A percentile compares a stretch with the other conserved stretches of the same genome.
phyloP scores from a whole-genome alignment of 2,329 filamentous ascomycete species.

The Tolypocladium tropicale region DNA sequence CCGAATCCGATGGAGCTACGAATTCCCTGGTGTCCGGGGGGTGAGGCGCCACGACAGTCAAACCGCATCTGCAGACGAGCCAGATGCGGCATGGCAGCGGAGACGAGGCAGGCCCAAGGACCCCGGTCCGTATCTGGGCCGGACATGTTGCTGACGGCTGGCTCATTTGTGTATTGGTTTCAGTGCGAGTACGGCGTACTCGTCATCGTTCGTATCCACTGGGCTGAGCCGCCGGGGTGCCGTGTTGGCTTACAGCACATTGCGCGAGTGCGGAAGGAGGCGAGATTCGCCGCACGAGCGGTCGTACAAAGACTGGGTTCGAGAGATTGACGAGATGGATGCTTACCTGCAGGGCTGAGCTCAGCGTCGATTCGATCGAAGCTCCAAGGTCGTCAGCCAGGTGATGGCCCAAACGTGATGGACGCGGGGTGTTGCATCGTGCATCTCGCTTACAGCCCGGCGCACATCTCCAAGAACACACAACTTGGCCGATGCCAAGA shows the following conservation, averaged over 20 bases:
- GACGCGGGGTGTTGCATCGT: neutral
- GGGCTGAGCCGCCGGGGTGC: neutral
- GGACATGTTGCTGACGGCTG: neutral
- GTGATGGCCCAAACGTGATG: neutral
- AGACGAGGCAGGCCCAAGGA: neutral
- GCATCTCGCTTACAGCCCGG: neutral
- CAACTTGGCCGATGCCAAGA: neutral
- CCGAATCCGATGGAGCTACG: neutral
- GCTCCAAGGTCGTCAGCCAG: neutral
- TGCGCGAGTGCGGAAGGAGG: neutral
- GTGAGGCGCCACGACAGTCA: too few species aligned
- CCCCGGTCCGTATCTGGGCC: neutral
- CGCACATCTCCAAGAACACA: neutral
- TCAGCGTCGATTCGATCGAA: neutral
- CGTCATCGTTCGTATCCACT: neutral
- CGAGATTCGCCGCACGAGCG: too few species aligned
- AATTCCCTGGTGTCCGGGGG: too few species aligned
- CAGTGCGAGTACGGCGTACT: neutral
- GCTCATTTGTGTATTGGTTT: neutral
- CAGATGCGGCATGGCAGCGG: neutral
- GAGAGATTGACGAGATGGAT: neutral
- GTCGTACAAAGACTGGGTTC: neutral
- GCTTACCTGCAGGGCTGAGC: neutral
- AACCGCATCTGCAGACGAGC: neutral
- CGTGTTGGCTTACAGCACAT: neutral